A percentile compares a stretch with the other conserved stretches of the same genome.
Conservation (phyloP, 1,139 yeast genomes). For the Zygosaccharomyces sapae region DNA sequence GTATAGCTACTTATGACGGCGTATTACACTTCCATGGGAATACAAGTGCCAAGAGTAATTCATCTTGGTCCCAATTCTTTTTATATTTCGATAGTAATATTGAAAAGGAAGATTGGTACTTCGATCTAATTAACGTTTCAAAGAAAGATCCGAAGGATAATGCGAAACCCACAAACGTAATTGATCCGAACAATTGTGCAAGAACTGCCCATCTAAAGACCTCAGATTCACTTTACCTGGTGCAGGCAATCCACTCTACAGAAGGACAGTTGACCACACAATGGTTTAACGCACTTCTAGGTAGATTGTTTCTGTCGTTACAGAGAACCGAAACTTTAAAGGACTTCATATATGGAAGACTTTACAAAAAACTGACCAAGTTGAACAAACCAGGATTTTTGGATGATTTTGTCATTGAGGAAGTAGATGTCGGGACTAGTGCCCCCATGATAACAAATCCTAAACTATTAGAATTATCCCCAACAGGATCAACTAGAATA, state of each 20-base stretch:
- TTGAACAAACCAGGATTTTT: slow-evolving; percentile 83
- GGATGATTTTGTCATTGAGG: slow-evolving; percentile 71
- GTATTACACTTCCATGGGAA: slow-evolving; percentile 32
- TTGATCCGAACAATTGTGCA: slow-evolving; percentile 57
- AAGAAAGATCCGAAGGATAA: slow-evolving; percentile 37
- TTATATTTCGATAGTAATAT: slow-evolving; percentile 71
- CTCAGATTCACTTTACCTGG: slow-evolving; percentile 63
- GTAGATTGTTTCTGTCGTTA: slow-evolving; percentile 71
- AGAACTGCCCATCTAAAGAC: slow-evolving; percentile 70
- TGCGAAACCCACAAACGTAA: slow-evolving; percentile 6
- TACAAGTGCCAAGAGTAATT: slow-evolving; percentile 7
- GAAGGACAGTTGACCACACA: slow-evolving; percentile 80
- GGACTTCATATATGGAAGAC: slow-evolving; percentile 50
- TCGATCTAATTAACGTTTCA: slow-evolving; percentile 72
- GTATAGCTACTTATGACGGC: slow-evolving; percentile 16
- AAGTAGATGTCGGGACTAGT: slow-evolving; percentile 70
- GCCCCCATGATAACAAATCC: slow-evolving; percentile 82
- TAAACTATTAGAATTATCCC: slow-evolving; percentile 60
- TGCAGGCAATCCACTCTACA: slow-evolving; percentile 72
- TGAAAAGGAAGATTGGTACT: slow-evolving; percentile 91
- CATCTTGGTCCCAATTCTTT: slow-evolving; percentile 44
- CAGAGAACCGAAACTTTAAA: slow-evolving; percentile 68
- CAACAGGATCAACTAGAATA: slow-evolving; percentile 74
- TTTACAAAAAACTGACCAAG: slow-evolving; percentile 68
- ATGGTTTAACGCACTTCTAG: slow-evolving; percentile 86